Percentiles rank a stretch among this genome's conserved stretches.
These are phyloP conservation scores for Mimosa bimucronata DNA, from an alignment of 306 rosid genomes.

Conservation along the genomic window DNA sequence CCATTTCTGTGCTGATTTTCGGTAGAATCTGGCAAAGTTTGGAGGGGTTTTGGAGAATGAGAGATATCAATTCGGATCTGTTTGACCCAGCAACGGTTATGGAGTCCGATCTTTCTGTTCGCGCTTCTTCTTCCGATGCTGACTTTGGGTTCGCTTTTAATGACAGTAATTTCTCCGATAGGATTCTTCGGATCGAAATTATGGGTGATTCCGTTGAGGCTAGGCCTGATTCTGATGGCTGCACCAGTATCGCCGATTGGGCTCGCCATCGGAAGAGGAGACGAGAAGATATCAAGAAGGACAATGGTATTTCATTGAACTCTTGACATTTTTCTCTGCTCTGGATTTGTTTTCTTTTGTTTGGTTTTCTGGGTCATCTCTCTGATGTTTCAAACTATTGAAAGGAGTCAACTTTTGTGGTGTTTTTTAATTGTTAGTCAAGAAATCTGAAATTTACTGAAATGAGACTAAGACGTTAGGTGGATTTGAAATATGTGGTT, in stretches of 20 bases:
- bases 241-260: constrained; percentile 77
- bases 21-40: not conserved
- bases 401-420: not conserved
- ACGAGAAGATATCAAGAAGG: constrained; percentile 73
- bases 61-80: constrained; percentile 62
- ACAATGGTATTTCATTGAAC: no score
- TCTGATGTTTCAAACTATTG: not conserved
- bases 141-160: constrained; percentile 90
- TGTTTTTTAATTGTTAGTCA: not conserved
- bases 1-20: not conserved
- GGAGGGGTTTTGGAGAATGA: constrained; percentile 26
- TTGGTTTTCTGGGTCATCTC: not conserved
- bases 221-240: constrained; percentile 55
- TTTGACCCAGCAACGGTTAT: constrained; percentile 67
- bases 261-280: constrained; percentile 77
- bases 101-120: constrained; percentile 61
- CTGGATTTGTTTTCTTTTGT: not conserved
- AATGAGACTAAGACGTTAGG: not conserved
- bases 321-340: constrained; percentile 9
- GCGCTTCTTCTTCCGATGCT: constrained; percentile 61
- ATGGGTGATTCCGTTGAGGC: constrained; percentile 56
- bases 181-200: constrained; percentile 76
- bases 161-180: constrained; percentile 88
- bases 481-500: not conserved
- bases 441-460: not conserved